Base-by-base conservation (phyloP, 805 yeast species). In the Candida morakotiae region DNA sequence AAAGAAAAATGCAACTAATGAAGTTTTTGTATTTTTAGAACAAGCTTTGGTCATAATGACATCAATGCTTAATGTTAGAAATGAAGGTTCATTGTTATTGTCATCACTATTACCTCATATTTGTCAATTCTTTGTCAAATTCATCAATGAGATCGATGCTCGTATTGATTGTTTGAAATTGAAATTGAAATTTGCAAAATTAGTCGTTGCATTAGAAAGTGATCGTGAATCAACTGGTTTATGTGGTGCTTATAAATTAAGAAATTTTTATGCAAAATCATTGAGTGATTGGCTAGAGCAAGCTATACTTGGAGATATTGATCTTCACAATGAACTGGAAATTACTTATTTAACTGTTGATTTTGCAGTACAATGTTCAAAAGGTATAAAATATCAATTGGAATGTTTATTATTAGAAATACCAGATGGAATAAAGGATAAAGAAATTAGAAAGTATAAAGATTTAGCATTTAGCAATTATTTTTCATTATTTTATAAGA, bases 391-490 rank as follows among this genome's bases (percentile, higher is more conserved):
- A 2, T 53, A 71, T 16, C 66, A 80, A 15, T 66, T 85, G 17
- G 73, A 72, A 19, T 67, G 71, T n/a, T 54, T 81, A 22, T 71
- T 81, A 3, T 54, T 81, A 29, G 89, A 80, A 39, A 69, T 73
- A 18, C 81, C 75, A 24, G 81, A 67, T 40, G 79, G 77, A 20
- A 64, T 69, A 9, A 67, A 69, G 35, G 80, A 73, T 37, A 65
- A 62, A 14, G 85, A 79, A 45, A 49, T 76, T 23, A 64, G 63
- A 28, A 73, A 75, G 43, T 72, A 78, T 23, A 76, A 73, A 47
- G 76, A 76, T 21, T 74, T 82, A 31, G 69, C 78, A 9, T 84
- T 85, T 56, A 79, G 83, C 4, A 80, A 80, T 43, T 83, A 81
- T 49, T 84, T 83, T 56, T 79, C 80, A 13, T 48, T 70, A 51